Base-by-base conservation (phyloP, 179 eudicot species). In the Beta macrorhiza region DNA sequence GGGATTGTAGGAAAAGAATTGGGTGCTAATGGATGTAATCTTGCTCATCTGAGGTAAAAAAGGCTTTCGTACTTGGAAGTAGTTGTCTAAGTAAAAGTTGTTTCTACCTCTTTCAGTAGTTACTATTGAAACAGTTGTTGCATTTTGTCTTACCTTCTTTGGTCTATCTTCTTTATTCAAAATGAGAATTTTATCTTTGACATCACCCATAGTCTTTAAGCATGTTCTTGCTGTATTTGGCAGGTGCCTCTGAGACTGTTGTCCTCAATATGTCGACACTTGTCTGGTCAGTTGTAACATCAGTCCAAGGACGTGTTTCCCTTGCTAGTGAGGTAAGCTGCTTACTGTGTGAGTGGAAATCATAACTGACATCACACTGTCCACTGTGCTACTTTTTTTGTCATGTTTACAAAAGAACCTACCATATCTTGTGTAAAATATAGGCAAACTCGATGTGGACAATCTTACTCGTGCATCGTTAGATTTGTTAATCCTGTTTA, bases 211-310 rank as follows among this genome's bases (percentile, higher is more conserved):
- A 69, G 45, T 78, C 37, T 69, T 59, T 67, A 56, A 17, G 67
- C 14, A 80, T 51, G 37, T 69, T 57, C 16, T 79, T 56, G 51
- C 73, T 78, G 4, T 67, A 15, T 78, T 49, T 82, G 89, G 83
- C 97, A 97, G 99, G 99, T 81, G 99, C 90, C 78, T 87, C 93
- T 17, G 95, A 94, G 84, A 97, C 99, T 74, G 88, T 93, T 83
- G 98, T 91, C 81, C 95, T 97, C 74, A 94, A 94, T 89, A 97
- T 97, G 98, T 91, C 97, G 47, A 97, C 98, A 19, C 89, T 97
- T 82, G 84, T 84, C 70, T 97, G 99, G 99, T 97, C 99, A 29
- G 89, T 90, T 80, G 97, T 97, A 42, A 97, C 98, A 56, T 90
- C 89, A 76, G 95, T 97, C 68, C 84, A 93, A 87, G 98, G 99